Evolutionary conservation across 257 asterid species (phyloP).

Genomic region (Fraxinus cuspidata): DNA sequence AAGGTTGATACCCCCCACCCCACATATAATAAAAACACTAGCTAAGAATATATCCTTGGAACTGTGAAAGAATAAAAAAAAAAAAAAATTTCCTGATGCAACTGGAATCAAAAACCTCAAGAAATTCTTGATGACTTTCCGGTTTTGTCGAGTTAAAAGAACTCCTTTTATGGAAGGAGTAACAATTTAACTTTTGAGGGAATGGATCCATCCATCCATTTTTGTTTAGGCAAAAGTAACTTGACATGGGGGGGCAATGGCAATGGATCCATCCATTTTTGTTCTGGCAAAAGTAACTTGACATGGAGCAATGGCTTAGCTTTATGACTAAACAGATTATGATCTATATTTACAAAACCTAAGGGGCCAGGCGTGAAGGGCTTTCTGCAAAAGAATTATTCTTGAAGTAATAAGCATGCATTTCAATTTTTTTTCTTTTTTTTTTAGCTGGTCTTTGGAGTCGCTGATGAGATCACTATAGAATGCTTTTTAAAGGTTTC

Average conservation of each 20-base stretch:
- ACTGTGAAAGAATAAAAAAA: not conserved
- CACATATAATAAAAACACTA: not conserved
- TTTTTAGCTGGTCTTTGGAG: constrained; percentile 32
- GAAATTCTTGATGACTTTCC: constrained; percentile 26
- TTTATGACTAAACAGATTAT: constrained; percentile 31
- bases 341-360: not conserved
- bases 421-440: constrained; percentile 19
- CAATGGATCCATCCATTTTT: not conserved
- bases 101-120: not conserved
- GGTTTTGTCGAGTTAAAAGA: constrained; percentile 11
- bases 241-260: constrained; percentile 18
- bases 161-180: constrained; percentile 22
- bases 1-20: constrained; percentile 23
- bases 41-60: constrained; percentile 32
- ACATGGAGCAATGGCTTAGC: constrained; percentile 18
- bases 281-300: constrained; percentile 31
- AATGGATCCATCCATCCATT: constrained; percentile 10
- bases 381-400: constrained; percentile 41
- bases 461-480: constrained; percentile 17
- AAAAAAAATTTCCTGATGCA: not conserved
- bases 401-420: constrained; percentile 5
- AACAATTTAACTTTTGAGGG: constrained; percentile 24
- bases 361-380: constrained; percentile 30
- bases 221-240: constrained; percentile 29
- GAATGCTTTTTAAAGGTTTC: constrained; percentile 22